These are phyloP conservation scores for Didymella exigua DNA, from an alignment of 2,329 filamentous ascomycete genomes.

Conservation along the genomic window DNA sequence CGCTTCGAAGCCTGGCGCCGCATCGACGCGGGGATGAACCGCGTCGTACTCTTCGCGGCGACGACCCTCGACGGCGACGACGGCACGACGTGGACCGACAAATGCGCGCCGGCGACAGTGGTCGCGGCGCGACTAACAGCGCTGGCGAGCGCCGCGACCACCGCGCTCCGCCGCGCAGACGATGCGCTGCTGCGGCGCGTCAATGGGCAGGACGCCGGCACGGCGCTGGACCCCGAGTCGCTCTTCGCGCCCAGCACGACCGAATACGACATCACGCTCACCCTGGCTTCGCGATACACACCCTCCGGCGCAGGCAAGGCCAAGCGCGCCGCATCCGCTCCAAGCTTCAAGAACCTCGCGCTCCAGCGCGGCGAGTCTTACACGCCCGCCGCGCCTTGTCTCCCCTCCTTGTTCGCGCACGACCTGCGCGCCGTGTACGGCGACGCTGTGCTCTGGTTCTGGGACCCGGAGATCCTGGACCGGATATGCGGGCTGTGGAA, in stretches of 20 bases:
- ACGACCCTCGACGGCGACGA: slow-evolving; percentile 80
- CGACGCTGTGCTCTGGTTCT: slow-evolving; percentile 78
- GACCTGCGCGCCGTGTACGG: slow-evolving; percentile 73
- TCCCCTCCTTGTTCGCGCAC: slow-evolving; percentile 65
- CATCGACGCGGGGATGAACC: slow-evolving; percentile 87
- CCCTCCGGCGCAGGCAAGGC: neutral
- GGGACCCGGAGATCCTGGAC: slow-evolving; percentile 64
- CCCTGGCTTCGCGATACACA: slow-evolving; percentile 65
- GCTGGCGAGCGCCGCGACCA: slow-evolving; percentile 74
- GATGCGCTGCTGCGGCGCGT: slow-evolving; percentile 52
- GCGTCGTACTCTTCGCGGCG: slow-evolving; percentile 78
- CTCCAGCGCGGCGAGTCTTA: slow-evolving; percentile 48
- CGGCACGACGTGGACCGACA: slow-evolving; percentile 80
- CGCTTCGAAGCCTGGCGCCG: slow-evolving; percentile 84
- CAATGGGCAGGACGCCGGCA: neutral
- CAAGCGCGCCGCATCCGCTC: slow-evolving; percentile 45
- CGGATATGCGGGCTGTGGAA: slow-evolving; percentile 70
- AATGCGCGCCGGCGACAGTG: slow-evolving; percentile 73
- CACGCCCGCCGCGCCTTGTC: slow-evolving; percentile 59
- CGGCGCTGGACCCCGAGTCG: slow-evolving; percentile 51
- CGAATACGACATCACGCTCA: slow-evolving; percentile 88
- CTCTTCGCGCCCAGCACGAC: slow-evolving; percentile 75
- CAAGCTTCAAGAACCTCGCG: slow-evolving; percentile 80
- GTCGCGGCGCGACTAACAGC: slow-evolving; percentile 82
- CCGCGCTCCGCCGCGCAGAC: slow-evolving; percentile 57